Percentiles rank a stretch among this genome's conserved stretches.
phyloP scores from a whole-genome alignment of 1,284 basidiomycete genomes.

The Exobasidium cylindrosporum region DNA sequence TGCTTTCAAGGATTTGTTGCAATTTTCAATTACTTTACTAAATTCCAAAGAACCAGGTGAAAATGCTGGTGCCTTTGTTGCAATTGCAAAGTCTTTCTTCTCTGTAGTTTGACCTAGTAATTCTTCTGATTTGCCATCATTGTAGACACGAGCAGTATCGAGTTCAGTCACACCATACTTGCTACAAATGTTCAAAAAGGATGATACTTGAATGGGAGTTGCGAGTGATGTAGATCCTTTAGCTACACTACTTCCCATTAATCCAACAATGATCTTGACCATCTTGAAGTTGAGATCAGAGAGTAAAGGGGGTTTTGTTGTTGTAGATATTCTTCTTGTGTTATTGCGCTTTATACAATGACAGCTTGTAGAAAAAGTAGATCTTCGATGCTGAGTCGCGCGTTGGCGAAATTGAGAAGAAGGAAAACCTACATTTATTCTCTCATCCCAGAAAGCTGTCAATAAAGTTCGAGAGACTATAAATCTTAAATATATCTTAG shows the following conservation, averaged over 20 bases:
- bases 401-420: too few species aligned
- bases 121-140: constrained; percentile 13
- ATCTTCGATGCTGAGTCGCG: too few species aligned
- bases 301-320: too few species aligned
- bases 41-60: constrained; percentile 4
- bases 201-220: neutral
- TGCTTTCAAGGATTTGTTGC: constrained; percentile 4
- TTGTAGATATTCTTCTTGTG: too few species aligned
- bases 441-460: too few species aligned
- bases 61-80: constrained; percentile 16
- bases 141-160: constrained; percentile 17
- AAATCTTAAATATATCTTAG: too few species aligned
- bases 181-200: constrained; percentile 9
- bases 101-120: constrained; percentile 3
- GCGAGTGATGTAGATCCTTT: constrained; percentile 2
- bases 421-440: too few species aligned
- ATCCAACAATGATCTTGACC: constrained; percentile 14
- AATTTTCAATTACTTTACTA: constrained; percentile 12
- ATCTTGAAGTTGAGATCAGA: too few species aligned
- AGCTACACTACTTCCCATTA: constrained; percentile 13
- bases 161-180: constrained; percentile 10
- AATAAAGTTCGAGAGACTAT: too few species aligned
- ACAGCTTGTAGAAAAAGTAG: too few species aligned
- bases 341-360: too few species aligned
- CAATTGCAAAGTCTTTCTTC: constrained; percentile 4